Conservation (phyloP, 768 basidiomycete species). For the Exsudoporus frostii region DNA sequence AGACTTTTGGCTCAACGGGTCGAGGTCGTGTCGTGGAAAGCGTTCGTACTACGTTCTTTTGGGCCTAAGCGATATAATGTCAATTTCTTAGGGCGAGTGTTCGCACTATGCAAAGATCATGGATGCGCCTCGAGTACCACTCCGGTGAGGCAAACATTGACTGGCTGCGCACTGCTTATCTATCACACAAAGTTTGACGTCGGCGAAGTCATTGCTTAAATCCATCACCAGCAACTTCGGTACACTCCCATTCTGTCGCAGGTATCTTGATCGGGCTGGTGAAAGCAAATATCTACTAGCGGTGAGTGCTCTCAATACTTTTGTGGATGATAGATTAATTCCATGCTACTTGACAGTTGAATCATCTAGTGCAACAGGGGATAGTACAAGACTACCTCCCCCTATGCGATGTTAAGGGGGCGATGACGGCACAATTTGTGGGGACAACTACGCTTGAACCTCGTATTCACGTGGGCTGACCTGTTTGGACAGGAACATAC, state of each 20-base stretch:
- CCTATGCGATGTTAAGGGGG: conserved; percentile 75
- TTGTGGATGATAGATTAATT: background rate
- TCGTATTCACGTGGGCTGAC: conserved; percentile 3
- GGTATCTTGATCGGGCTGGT: conserved; percentile 90
- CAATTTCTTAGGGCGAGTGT: conserved; percentile 66
- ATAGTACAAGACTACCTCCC: conserved; percentile 94
- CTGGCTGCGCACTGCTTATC: background rate
- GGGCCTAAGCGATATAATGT: background rate
- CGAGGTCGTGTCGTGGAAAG: conserved; percentile 82
- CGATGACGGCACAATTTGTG: conserved; percentile 95
- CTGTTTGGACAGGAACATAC: conserved; percentile 66
- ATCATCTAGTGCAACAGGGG: conserved; percentile 83
- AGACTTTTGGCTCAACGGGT: conserved; percentile 98
- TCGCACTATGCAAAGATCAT: conserved; percentile 85
- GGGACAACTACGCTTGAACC: conserved; percentile 25
- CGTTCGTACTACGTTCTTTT: conserved; percentile 38
- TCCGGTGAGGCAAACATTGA: conserved; percentile 51
- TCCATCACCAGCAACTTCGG: conserved; percentile 92
- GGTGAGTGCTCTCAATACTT: conserved; percentile 40
- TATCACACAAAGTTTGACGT: conserved; percentile 57
- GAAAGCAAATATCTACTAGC: conserved; percentile 93
- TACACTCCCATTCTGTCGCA: conserved; percentile 90
- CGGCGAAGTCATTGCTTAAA: conserved; percentile 81
- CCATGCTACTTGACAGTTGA: conserved; percentile 51
- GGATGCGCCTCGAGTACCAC: conserved; percentile 67